Evolutionary conservation across 179 eudicot species (phyloP).

Genomic region (Carnegiea gigantea): DNA sequence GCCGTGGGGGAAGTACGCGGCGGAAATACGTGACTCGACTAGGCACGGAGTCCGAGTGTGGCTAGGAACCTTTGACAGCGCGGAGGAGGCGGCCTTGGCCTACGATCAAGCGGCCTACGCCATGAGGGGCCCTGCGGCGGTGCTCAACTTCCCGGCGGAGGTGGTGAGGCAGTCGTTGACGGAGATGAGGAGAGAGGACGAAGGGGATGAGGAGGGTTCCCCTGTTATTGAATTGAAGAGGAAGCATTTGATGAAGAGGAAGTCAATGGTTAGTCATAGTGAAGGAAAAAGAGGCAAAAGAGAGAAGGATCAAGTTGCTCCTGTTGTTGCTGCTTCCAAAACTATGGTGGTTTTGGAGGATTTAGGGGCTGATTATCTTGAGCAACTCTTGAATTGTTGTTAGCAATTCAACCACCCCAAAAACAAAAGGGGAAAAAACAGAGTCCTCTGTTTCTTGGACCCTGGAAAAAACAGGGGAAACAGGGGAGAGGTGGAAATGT

Average conservation of each 20-base stretch:
- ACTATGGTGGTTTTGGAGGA: slow-evolving; percentile 64
- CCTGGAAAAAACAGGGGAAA: slow-evolving; percentile 22
- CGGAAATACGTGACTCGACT: slow-evolving; percentile 87
- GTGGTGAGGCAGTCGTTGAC: slow-evolving; percentile 57
- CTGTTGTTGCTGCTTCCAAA: slow-evolving; percentile 6
- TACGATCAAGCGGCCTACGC: slow-evolving; percentile 92
- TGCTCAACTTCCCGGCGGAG: slow-evolving; percentile 74
- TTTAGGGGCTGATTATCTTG: slow-evolving; percentile 76
- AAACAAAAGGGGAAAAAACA: neutral
- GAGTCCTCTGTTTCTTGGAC: slow-evolving; percentile 23
- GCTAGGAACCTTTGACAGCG: slow-evolving; percentile 81
- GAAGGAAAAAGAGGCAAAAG: slow-evolving; percentile 20
- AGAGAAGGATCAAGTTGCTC: slow-evolving; percentile 5
- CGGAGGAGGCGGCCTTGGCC: slow-evolving; percentile 82
- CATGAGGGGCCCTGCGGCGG: slow-evolving; percentile 64
- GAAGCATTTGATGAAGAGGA: slow-evolving; percentile 47
- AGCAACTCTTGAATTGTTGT: slow-evolving; percentile 51
- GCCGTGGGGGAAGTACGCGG: slow-evolving; percentile 95
- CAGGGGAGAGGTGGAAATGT: neutral
- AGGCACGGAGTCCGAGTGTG: slow-evolving; percentile 77
- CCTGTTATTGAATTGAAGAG: slow-evolving; percentile 72
- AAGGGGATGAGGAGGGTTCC: slow-evolving; percentile 32
- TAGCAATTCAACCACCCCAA: neutral
- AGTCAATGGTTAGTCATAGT: slow-evolving; percentile 41
- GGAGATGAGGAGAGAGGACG: slow-evolving; percentile 39